phyloP scores from a whole-genome alignment of 108 stramenopile genomes.

The Conticribra guillardii region DNA sequence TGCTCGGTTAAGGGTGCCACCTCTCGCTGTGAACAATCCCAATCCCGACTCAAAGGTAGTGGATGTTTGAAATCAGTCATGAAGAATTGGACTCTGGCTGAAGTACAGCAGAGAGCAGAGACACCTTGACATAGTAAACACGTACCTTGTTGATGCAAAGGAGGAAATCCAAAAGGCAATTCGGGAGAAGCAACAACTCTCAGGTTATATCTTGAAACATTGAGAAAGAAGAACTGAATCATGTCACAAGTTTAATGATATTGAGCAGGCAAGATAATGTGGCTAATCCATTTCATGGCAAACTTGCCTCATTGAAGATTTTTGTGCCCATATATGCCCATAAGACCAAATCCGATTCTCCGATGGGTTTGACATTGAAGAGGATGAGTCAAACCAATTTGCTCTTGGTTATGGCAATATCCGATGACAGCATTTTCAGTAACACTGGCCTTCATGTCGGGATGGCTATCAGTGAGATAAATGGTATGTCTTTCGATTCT shows the following conservation, averaged over 20 bases:
- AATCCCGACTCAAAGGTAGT: neutral
- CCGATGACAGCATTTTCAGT: neutral
- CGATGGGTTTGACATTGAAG: neutral
- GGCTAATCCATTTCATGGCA: conserved; percentile 10
- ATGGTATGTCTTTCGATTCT: neutral
- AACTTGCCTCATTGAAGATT: neutral
- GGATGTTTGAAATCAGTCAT: neutral
- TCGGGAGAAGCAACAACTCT: neutral
- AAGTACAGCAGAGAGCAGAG: neutral
- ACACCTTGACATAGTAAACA: neutral
- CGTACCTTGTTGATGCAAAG: neutral
- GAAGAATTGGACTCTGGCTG: conserved; percentile 7
- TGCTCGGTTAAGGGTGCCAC: conserved; percentile 2
- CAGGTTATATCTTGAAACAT: neutral
- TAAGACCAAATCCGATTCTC: neutral
- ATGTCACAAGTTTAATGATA: neutral
- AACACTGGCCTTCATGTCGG: neutral
- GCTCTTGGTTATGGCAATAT: neutral
- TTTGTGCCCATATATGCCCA: neutral
- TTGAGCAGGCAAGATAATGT: neutral
- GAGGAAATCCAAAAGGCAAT: conserved; percentile 5
- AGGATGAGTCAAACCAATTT: no score
- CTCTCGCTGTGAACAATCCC: conserved; percentile 7
- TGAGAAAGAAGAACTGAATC: conserved; percentile 5
- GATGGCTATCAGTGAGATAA: neutral